A percentile compares a stretch with the other conserved stretches of the same genome.
These are phyloP conservation scores for Coniochaeta hoffmannii DNA, from an alignment of 2,329 filamentous ascomycete genomes.

Conservation along the genomic window DNA sequence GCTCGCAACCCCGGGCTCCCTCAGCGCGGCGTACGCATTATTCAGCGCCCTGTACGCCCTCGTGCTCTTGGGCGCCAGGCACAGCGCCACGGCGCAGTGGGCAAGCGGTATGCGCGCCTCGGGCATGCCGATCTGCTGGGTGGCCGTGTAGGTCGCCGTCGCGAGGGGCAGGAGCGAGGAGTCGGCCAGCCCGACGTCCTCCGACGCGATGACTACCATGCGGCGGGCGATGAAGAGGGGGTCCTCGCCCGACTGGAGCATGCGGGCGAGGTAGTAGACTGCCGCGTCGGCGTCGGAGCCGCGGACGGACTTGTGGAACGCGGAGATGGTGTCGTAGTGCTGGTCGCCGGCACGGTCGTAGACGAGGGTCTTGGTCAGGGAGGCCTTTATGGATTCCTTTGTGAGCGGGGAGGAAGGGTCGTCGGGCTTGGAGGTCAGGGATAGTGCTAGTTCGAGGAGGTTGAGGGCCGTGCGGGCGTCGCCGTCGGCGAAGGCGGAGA, in stretches of 20 bases:
- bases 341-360: conserved; percentile 94
- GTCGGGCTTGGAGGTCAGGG: conserved; percentile 45
- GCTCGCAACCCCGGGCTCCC: conserved; percentile 75
- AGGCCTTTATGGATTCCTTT: conserved; percentile 68
- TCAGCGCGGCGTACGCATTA: conserved; percentile 70
- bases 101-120: conserved; percentile 90
- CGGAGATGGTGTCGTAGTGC: conserved; percentile 96
- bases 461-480: conserved; percentile 92
- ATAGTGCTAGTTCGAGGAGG: conserved; percentile 81
- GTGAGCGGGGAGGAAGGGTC: conserved; percentile 43
- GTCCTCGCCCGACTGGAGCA: conserved; percentile 93
- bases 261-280: conserved; percentile 89
- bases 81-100: conserved; percentile 76
- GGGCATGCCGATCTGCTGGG: conserved; percentile 90
- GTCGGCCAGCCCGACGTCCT: conserved; percentile 89
- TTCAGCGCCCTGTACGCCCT: conserved; percentile 75
- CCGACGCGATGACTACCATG: conserved; percentile 89
- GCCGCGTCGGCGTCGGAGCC: conserved; percentile 81
- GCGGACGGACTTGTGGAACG: conserved; percentile 92
- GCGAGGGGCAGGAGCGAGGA: conserved; percentile 76
- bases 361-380: conserved; percentile 84
- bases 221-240: conserved; percentile 86
- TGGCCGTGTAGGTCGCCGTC: conserved; percentile 77
- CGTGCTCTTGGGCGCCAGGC: conserved; percentile 78
- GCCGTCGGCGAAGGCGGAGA: conserved; percentile 82